Percentiles rank a stretch among this genome's conserved stretches.
Conservation (phyloP, 495 filamentous ascomycete genomes). For the Aspergillus nidulans region DNA sequence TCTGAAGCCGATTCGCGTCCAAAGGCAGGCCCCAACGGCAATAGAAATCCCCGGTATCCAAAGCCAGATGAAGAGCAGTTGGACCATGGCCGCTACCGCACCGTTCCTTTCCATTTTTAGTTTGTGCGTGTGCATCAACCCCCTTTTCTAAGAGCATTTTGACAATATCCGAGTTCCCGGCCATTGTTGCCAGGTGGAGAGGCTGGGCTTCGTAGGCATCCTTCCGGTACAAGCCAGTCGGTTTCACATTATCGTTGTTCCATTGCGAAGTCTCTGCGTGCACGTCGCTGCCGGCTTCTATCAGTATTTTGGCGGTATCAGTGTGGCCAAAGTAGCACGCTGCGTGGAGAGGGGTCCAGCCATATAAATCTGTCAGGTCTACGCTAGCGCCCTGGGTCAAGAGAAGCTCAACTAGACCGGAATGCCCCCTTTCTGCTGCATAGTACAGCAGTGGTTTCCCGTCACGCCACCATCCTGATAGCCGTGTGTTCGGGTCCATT, state of each 20-base stretch:
- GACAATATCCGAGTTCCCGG: slow-evolving; percentile 1
- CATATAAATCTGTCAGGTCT: not conserved
- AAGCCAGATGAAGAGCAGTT: slow-evolving; percentile 1
- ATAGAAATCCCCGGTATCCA: not conserved
- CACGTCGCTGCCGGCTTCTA: slow-evolving; percentile 1
- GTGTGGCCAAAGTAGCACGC: not conserved
- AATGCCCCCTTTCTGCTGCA: not conserved
- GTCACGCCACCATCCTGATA: not conserved
- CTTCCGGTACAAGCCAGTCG: slow-evolving; percentile 1
- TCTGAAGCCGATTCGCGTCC: not conserved
- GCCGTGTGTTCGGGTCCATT: not conserved
- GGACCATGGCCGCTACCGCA: not conserved
- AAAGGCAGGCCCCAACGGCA: not conserved
- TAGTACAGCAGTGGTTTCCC: not conserved
- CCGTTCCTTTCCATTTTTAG: not conserved
- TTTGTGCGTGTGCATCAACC: not conserved
- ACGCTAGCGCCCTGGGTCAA: slow-evolving; percentile 1
- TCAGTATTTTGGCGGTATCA: not conserved
- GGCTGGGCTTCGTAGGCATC: not conserved
- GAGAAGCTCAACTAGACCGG: not conserved
- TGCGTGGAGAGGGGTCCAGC: slow-evolving; percentile 4
- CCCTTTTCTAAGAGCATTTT: not conserved
- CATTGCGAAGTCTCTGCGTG: not conserved
- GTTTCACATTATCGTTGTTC: slow-evolving; percentile 1
- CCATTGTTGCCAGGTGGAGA: slow-evolving; percentile 9